Conservation (phyloP, 1,284 basidiomycete genomes). For the Xerocomus minutiporus region DNA sequence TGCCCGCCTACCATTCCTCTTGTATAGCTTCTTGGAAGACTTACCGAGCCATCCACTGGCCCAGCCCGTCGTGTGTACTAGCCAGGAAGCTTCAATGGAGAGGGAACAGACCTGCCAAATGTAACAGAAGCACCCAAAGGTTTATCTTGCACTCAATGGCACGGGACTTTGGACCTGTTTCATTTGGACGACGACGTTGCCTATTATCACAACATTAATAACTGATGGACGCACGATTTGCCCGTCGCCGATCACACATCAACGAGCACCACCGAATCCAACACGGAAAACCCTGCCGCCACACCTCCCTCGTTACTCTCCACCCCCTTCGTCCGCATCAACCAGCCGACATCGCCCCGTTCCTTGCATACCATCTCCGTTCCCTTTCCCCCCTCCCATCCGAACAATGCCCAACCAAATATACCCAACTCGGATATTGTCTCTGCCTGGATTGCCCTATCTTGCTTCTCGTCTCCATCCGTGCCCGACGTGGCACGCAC, state of each 20-base stretch:
- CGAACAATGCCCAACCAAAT: conserved; percentile 84
- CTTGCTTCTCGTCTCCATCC: conserved; percentile 15
- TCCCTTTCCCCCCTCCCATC: conserved; percentile 25
- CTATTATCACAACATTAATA: too few species aligned
- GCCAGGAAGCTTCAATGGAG: too few species aligned
- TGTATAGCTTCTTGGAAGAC: not conserved
- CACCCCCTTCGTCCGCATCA: conserved; percentile 89
- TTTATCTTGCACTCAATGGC: too few species aligned
- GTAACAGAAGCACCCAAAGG: too few species aligned
- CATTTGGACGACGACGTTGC: too few species aligned
- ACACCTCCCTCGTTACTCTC: conserved; percentile 74
- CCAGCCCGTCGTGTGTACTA: too few species aligned
- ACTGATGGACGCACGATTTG: too few species aligned
- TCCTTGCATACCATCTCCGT: conserved; percentile 21
- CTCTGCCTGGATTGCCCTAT: conserved; percentile 48
- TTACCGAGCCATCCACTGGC: too few species aligned
- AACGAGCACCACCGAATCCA: conserved; percentile 78
- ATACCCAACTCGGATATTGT: conserved; percentile 91
- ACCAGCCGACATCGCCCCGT: conserved; percentile 71
- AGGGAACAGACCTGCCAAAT: too few species aligned
- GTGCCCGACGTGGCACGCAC: conserved; percentile 50
- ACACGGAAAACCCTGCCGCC: conserved; percentile 64
- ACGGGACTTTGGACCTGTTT: too few species aligned
- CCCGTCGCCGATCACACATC: conserved; percentile 13
- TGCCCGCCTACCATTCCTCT: not conserved